A percentile compares a stretch with the other conserved stretches of the same genome.
These are phyloP conservation scores for Bipolaris oryzae DNA, from an alignment of 2,329 filamentous ascomycete genomes.

Conservation along the genomic window DNA sequence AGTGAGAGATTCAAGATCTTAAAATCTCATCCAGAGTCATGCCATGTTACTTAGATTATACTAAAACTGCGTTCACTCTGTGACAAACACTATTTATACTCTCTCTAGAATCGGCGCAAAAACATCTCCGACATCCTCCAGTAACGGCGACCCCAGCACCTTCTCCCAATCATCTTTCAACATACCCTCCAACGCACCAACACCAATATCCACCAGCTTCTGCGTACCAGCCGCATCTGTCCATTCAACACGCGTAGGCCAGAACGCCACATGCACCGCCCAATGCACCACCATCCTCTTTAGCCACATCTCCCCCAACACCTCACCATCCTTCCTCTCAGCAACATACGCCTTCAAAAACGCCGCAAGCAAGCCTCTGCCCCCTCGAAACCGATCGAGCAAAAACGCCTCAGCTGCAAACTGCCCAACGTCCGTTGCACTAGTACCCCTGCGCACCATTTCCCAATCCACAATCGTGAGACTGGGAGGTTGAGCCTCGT, in stretches of 20 bases:
- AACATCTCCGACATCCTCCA: constrained; percentile 16
- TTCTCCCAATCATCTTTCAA: constrained; percentile 29
- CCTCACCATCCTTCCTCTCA: neutral
- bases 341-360: constrained; percentile 39
- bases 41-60: neutral
- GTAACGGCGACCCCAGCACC: constrained; percentile 20
- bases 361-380: constrained; percentile 29
- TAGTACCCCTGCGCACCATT: constrained; percentile 39
- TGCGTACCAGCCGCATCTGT: constrained; percentile 30
- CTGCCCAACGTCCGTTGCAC: constrained; percentile 48
- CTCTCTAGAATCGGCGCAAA: constrained; percentile 6
- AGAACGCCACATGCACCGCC: constrained; percentile 45
- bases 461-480: constrained; percentile 49
- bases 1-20: neutral
- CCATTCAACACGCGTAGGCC: constrained; percentile 44
- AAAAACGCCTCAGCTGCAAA: constrained; percentile 48
- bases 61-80: neutral
- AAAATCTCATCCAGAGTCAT: neutral
- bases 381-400: constrained; percentile 43
- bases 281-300: constrained; percentile 42
- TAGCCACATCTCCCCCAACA: constrained; percentile 30
- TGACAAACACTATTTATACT: neutral
- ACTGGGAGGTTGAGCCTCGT: neutral
- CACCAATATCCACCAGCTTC: constrained; percentile 34
- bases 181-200: constrained; percentile 20